Percentiles rank a stretch among this genome's conserved stretches.
These are phyloP conservation scores for Chaetomiaceae sp. DNA, from an alignment of 2,329 filamentous ascomycete species.

Conservation along the genomic window DNA sequence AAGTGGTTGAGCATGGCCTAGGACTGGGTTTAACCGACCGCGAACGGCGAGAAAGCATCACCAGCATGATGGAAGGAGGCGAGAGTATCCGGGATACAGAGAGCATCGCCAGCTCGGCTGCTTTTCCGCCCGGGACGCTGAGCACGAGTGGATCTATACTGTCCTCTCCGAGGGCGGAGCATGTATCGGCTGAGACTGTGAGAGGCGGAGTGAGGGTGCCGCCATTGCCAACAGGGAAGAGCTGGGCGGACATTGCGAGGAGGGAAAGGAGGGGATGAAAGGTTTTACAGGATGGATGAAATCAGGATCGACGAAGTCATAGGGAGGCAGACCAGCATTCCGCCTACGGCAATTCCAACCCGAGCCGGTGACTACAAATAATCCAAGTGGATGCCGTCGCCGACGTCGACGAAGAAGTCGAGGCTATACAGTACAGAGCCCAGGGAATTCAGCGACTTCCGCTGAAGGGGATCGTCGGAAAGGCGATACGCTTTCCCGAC, in stretches of 20 bases:
- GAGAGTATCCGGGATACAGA: conserved; percentile 13
- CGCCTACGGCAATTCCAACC: no score
- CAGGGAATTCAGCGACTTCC: no score
- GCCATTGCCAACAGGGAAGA: conserved; percentile 35
- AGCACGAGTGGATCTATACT: conserved; percentile 30
- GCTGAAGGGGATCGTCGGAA: no score
- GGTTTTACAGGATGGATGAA: no score
- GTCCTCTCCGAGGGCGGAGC: conserved; percentile 31
- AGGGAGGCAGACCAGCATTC: no score
- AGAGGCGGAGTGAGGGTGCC: conserved; percentile 26
- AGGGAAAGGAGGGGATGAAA: conserved; percentile 15
- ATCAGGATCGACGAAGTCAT: background rate
- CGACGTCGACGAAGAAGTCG: no score
- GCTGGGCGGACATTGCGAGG: conserved; percentile 40
- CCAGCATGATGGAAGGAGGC: background rate
- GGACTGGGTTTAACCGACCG: conserved; percentile 18
- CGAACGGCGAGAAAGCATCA: conserved; percentile 17
- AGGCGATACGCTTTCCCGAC: no score
- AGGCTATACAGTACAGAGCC: no score
- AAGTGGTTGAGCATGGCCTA: conserved; percentile 4
- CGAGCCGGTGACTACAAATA: no score
- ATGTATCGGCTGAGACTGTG: conserved; percentile 19
- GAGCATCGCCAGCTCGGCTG: conserved; percentile 20
- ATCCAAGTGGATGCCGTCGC: no score
- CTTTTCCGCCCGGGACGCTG: conserved; percentile 1